These are phyloP conservation scores for Didymella pinodella DNA, from an alignment of 2,329 filamentous ascomycete genomes.

Conservation along the genomic window DNA sequence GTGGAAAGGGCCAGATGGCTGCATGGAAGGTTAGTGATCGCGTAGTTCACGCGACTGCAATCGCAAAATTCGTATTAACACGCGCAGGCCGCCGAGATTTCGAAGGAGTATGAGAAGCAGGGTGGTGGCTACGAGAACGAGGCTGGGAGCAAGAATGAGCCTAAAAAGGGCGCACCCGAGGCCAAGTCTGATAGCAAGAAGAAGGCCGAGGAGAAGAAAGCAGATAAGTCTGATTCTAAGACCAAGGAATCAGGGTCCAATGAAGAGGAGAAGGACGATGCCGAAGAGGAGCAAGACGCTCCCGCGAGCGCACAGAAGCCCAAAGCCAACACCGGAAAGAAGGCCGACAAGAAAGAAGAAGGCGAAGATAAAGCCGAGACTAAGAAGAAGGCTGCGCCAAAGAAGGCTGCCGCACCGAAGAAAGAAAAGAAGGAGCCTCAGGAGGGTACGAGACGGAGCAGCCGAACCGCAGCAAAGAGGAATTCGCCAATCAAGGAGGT, in stretches of 20 bases:
- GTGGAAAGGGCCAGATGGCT: slow-evolving; percentile 57
- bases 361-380: slow-evolving; percentile 24
- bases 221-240: slow-evolving; percentile 38
- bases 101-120: slow-evolving; percentile 53
- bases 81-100: slow-evolving; percentile 51
- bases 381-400: slow-evolving; percentile 35
- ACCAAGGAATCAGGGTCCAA: slow-evolving; percentile 29
- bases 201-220: slow-evolving; percentile 25
- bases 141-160: slow-evolving; percentile 54
- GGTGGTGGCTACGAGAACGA: slow-evolving; percentile 54
- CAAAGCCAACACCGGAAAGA: slow-evolving; percentile 33
- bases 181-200: slow-evolving; percentile 41
- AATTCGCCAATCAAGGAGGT: slow-evolving; percentile 28
- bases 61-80: slow-evolving; percentile 1
- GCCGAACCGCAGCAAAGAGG: slow-evolving; percentile 30
- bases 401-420: slow-evolving; percentile 20
- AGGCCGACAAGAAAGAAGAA: slow-evolving; percentile 29
- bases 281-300: slow-evolving; percentile 26
- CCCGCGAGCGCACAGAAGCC: slow-evolving; percentile 34
- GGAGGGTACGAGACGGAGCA: slow-evolving; percentile 33
- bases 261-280: slow-evolving; percentile 26
- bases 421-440: slow-evolving; percentile 31
- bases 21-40: slow-evolving; percentile 55
- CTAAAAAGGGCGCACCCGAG: slow-evolving; percentile 53
- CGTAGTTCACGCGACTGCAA: background rate